A percentile compares a stretch with the other conserved stretches of the same genome.
phyloP scores from a whole-genome alignment of 768 basidiomycete species.

The Pleurotus tuoliensis region DNA sequence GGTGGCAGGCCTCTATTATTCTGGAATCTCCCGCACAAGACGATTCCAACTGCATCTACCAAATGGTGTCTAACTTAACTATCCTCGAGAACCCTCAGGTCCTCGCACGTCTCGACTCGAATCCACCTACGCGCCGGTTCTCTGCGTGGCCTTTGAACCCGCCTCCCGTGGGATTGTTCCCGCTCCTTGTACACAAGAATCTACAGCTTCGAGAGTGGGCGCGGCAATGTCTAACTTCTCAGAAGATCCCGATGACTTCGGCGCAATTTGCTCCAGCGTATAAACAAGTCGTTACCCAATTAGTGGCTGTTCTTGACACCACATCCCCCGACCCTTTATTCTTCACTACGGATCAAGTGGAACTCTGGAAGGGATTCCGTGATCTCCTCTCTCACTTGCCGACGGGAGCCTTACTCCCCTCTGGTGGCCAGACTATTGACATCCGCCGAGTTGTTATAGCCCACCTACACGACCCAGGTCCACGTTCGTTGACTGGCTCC shows the following conservation, averaged over 20 bases:
- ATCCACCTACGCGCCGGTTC: conserved; percentile 32
- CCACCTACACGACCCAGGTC: conserved; percentile 57
- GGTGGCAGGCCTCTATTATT: conserved; percentile 60
- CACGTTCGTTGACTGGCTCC: conserved; percentile 43
- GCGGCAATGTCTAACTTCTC: conserved; percentile 30
- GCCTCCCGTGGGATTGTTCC: conserved; percentile 57
- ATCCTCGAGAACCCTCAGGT: conserved; percentile 52
- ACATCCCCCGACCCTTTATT: not conserved
- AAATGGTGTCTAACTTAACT: conserved; percentile 57
- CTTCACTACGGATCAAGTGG: conserved; percentile 34
- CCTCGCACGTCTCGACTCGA: conserved; percentile 32
- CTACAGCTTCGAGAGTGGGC: conserved; percentile 59
- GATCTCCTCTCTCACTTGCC: conserved; percentile 53
- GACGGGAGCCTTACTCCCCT: conserved; percentile 30
- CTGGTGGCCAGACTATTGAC: conserved; percentile 31
- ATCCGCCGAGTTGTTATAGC: conserved; percentile 52
- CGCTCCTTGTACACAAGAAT: conserved; percentile 51
- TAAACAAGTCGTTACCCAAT: conserved; percentile 35
- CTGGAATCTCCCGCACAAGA: conserved; percentile 22
- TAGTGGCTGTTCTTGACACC: conserved; percentile 28
- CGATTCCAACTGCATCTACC: conserved; percentile 36
- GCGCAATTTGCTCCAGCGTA: conserved; percentile 49
- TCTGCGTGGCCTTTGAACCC: conserved; percentile 53
- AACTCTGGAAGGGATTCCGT: conserved; percentile 51
- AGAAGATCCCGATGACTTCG: conserved; percentile 39